Base-by-base conservation (phyloP, 108 stramenopile species). In the Nitzschia inconspicua region DNA sequence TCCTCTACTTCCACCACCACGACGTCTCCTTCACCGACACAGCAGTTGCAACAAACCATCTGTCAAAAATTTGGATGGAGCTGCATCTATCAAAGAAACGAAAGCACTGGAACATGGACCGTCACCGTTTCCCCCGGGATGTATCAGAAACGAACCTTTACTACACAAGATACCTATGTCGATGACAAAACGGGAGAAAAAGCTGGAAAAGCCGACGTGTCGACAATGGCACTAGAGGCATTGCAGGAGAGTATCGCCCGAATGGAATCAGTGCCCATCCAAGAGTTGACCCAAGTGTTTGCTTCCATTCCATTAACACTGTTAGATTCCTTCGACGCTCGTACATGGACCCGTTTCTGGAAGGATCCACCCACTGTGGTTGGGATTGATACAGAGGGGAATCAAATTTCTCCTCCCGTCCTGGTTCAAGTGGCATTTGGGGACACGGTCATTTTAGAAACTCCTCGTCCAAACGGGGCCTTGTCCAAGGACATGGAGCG, bases 371-470 rank as follows among this genome's bases (percentile, higher is more conserved):
- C 74, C 0, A 22, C 47, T 9, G 49, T 51, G 0, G 68, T 68
- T 3, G 70, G 70, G 6, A 56, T 76, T 29, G 75, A 76, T 30
- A 36, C 37, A 5, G 75, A 76, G 34, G 75, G 75, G 0, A 76
- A 76, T 49, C 43, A 55, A 24, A 57, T 42, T 22, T 61, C 47
- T 6, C 75, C 75, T 1, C 75, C 75, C 0, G 70, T 76, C 0
- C 31, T 76, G 24, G 75, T 76, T 14, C 75, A 76, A 35, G 63
- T 76, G 11, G 44, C 75, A 7, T 63, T 66, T 2, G 6, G 43
- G 4, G 39, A 62, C 20, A 72, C 57, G 30, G 30, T 29, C 28
- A 76, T 76, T 48, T 43, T 76, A 19, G 75, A 76, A 62, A 34
- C 30, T 39, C 65, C 75, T 18, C 20, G 31, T 2, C 36, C 30